Percentiles rank a stretch among this genome's conserved stretches.
Evolutionary conservation across 768 basidiomycete species (phyloP).

Genomic region (Termitomyces sp.): DNA sequence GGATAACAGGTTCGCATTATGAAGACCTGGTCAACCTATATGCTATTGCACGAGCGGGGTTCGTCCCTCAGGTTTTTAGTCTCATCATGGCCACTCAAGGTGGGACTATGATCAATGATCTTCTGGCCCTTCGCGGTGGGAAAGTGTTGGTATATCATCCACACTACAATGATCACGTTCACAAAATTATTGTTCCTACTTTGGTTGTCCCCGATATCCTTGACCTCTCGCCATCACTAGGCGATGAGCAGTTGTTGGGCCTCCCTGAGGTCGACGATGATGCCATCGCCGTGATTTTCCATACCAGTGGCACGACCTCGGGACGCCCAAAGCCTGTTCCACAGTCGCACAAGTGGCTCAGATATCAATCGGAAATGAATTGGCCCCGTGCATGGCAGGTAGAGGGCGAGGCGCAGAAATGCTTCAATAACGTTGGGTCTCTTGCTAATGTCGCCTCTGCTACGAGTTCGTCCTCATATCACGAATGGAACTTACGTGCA

Average conservation of each 20-base stretch:
- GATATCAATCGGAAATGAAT: slow-evolving; percentile 6
- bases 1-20: slow-evolving; percentile 9
- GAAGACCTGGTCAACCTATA: slow-evolving; percentile 9
- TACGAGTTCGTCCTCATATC: slow-evolving; percentile 1
- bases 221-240: not conserved
- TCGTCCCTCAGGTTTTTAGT: slow-evolving; percentile 11
- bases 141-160: slow-evolving; percentile 7
- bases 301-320: slow-evolving; percentile 11
- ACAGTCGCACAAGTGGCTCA: slow-evolving; percentile 9
- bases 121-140: not conserved
- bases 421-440: slow-evolving; percentile 11
- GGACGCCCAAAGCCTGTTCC: slow-evolving; percentile 13
- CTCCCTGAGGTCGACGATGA: slow-evolving; percentile 3
- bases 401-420: slow-evolving; percentile 3
- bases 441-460: slow-evolving; percentile 8
- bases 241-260: not conserved
- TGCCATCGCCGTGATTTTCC: slow-evolving; percentile 10
- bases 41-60: slow-evolving; percentile 9
- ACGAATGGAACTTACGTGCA: not conserved
- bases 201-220: not conserved
- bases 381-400: slow-evolving; percentile 13
- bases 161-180: not conserved
- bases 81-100: slow-evolving; percentile 3
- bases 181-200: slow-evolving; percentile 1
- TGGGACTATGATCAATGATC: slow-evolving; percentile 7